These are phyloP conservation scores for Gliomastix tumulicola DNA, from an alignment of 2,329 filamentous ascomycete species.

Conservation along the genomic window DNA sequence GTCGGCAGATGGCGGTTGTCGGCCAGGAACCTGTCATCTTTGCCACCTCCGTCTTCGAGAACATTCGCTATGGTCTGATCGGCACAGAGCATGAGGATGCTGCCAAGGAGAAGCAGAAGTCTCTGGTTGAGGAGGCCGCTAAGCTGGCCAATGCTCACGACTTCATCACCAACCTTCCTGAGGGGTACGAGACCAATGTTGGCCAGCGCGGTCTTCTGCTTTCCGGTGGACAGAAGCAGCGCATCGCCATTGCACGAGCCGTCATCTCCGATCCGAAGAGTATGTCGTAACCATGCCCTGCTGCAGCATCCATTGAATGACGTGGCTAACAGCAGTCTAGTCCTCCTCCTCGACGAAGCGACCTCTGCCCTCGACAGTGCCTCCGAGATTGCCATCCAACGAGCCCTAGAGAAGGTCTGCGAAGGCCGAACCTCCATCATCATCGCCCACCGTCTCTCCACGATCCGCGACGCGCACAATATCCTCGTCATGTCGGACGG, in stretches of 20 bases:
- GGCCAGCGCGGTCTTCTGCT: conserved; percentile 89
- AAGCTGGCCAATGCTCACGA: conserved; percentile 92
- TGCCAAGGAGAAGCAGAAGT: conserved; percentile 18
- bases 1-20: conserved; percentile 36
- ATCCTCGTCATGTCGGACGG: conserved; percentile 53
- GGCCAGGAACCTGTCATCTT: conserved; percentile 40
- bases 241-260: conserved; percentile 88
- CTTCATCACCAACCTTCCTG: conserved; percentile 73
- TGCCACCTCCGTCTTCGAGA: conserved; percentile 33
- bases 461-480: conserved; percentile 45
- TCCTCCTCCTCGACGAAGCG: conserved; percentile 89
- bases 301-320: too few relatives aligned
- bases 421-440: conserved; percentile 50
- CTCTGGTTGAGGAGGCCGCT: conserved; percentile 72
- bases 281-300: too few relatives aligned
- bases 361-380: conserved; percentile 92
- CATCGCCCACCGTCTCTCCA: conserved; percentile 47
- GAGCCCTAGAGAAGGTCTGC: conserved; percentile 38
- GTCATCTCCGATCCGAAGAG: conserved; percentile 51
- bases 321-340: too few relatives aligned
- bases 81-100: conserved; percentile 20
- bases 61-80: conserved; percentile 19
- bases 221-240: conserved; percentile 93
- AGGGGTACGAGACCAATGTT: conserved; percentile 91
- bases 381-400: conserved; percentile 47